Percentiles rank a stretch among this genome's conserved stretches.
Conservation (phyloP, 176 grass and related monocot species). For the Oryza australiensis region DNA sequence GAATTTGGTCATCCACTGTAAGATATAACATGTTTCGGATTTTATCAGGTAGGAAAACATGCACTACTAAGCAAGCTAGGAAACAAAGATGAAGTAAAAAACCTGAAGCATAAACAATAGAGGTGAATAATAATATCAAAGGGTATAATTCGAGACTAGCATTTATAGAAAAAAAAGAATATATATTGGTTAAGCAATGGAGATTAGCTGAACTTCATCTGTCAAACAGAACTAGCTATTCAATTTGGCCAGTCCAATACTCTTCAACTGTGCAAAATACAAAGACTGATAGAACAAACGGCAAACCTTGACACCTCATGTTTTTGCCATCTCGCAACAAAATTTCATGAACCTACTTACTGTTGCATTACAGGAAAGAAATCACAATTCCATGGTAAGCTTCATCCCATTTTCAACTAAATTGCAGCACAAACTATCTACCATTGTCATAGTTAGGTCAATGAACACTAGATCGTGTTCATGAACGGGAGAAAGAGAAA, state of each 20-base stretch:
- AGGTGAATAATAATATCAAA: background rate
- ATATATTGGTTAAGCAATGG: background rate
- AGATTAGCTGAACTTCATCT: background rate
- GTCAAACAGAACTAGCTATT: background rate
- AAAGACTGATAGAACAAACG: background rate
- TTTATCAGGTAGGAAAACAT: background rate
- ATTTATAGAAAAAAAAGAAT: too few relatives aligned
- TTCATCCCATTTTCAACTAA: background rate
- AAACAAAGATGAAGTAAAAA: constrained; percentile 11
- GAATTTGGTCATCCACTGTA: background rate
- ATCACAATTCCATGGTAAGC: background rate
- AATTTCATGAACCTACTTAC: background rate
- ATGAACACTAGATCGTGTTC: background rate
- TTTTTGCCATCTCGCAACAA: background rate
- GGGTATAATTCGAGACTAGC: background rate
- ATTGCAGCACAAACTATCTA: background rate
- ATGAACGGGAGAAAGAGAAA: background rate
- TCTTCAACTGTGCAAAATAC: too few relatives aligned
- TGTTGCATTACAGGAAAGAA: background rate
- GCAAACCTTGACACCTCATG: background rate
- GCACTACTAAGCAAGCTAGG: background rate
- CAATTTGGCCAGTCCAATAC: background rate
- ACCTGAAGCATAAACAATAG: background rate
- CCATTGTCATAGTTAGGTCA: background rate
- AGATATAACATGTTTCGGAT: background rate